Evolutionary conservation across 1,284 basidiomycete species (phyloP).

Genomic region (Heterobasidion parviporum): DNA sequence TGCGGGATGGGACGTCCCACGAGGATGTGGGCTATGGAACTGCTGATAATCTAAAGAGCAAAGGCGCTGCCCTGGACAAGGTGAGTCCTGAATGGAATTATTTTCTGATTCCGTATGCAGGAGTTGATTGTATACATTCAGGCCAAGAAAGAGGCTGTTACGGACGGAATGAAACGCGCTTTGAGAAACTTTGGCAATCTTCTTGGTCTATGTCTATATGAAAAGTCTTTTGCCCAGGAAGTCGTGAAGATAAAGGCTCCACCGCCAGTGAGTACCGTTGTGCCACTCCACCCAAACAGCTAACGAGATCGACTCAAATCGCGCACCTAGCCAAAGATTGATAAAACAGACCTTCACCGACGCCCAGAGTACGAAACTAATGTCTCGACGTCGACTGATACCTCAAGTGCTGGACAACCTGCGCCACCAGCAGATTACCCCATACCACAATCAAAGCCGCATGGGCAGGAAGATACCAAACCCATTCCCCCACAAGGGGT

Average conservation of each 20-base stretch:
- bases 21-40: constrained; percentile 92
- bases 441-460: not conserved
- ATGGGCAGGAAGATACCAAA: constrained; percentile 2
- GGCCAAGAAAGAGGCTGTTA: constrained; percentile 98
- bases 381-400: constrained; percentile 8
- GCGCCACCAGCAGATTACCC: constrained; percentile 6
- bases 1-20: constrained; percentile 85
- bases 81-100: constrained; percentile 32
- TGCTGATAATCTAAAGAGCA: constrained; percentile 79
- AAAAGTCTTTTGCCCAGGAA: constrained; percentile 82
- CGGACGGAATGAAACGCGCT: constrained; percentile 88
- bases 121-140: constrained; percentile 22
- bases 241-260: constrained; percentile 81
- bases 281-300: not conserved
- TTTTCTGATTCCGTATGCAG: not conserved
- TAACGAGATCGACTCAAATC: not conserved
- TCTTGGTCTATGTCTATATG: constrained; percentile 93
- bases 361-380: constrained; percentile 63
- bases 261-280: constrained; percentile 44
- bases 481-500: constrained; percentile 12
- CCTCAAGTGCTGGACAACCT: not conserved
- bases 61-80: constrained; percentile 88
- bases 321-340: constrained; percentile 56
- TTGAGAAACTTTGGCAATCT: constrained; percentile 91
- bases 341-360: constrained; percentile 65